Percentiles rank a stretch among this genome's conserved stretches.
These are phyloP conservation scores for Kwoniella shivajii DNA, from an alignment of 1,284 basidiomycete species.

Conservation along the genomic window DNA sequence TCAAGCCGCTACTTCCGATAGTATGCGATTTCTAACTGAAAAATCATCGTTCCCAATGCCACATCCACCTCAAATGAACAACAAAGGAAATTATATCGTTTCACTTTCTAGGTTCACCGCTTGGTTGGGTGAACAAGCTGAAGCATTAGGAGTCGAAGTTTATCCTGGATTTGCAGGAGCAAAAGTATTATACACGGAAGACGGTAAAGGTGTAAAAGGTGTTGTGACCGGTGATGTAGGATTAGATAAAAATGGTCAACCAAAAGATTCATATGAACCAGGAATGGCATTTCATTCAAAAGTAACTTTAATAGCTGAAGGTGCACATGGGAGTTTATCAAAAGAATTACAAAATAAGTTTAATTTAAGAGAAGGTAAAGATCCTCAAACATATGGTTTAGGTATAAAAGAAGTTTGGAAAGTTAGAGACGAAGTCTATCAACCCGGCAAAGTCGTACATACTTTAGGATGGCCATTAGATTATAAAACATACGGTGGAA, in stretches of 20 bases:
- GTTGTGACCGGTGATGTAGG: constrained; percentile 96
- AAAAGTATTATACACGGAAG: constrained; percentile 71
- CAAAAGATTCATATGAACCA: constrained; percentile 90
- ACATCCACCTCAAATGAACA: constrained; percentile 96
- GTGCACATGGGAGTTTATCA: constrained; percentile 88
- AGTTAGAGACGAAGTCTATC: constrained; percentile 73
- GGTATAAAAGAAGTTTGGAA: constrained; percentile 99
- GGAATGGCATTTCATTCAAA: constrained; percentile 96
- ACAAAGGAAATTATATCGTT: constrained; percentile 91
- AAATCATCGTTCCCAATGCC: constrained; percentile 79
- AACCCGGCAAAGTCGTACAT: constrained; percentile 85
- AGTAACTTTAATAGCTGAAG: constrained; percentile 93
- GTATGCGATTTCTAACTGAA: constrained; percentile 85
- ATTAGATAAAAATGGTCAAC: constrained; percentile 72
- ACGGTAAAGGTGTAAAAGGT: constrained; percentile 71
- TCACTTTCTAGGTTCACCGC: constrained; percentile 85
- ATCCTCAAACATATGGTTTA: constrained; percentile 95
- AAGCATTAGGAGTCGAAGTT: constrained; percentile 87
- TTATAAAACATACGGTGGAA: constrained; percentile 85
- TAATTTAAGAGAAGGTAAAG: constrained; percentile 71
- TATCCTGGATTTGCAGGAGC: constrained; percentile 97
- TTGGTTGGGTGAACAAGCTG: constrained; percentile 86
- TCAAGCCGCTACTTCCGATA: constrained; percentile 75
- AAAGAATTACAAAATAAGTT: constrained; percentile 81
- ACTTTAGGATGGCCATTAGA: constrained; percentile 93